Percentiles rank a stretch among this genome's conserved stretches.
Conservation (phyloP, 495 filamentous ascomycete species). For the Thermochaetoides thermophila region DNA sequence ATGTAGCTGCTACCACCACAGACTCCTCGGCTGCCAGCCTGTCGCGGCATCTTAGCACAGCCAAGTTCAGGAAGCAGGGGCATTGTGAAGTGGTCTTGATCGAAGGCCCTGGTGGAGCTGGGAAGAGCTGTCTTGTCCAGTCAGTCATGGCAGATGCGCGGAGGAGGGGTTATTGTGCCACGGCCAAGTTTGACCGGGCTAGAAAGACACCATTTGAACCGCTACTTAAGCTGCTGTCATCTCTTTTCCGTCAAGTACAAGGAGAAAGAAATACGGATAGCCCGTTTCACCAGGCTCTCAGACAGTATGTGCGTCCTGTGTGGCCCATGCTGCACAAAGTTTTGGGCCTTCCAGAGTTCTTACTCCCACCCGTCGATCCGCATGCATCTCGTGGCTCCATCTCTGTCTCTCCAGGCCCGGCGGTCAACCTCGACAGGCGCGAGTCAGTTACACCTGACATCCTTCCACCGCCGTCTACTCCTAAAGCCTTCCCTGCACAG, state of each 20-base stretch:
- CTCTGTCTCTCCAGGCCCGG: too few relatives aligned
- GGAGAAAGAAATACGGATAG: conserved; percentile 77
- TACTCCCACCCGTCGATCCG: conserved; percentile 31
- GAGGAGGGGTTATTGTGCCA: conserved; percentile 63
- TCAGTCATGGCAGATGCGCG: conserved; percentile 60
- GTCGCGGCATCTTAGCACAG: conserved; percentile 29
- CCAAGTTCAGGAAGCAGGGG: conserved; percentile 50
- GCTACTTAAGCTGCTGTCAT: conserved; percentile 62
- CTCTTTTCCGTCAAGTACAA: conserved; percentile 79
- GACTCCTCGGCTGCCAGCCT: conserved; percentile 23
- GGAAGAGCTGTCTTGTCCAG: conserved; percentile 73
- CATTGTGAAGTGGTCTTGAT: conserved; percentile 69
- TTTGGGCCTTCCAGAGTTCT: conserved; percentile 65
- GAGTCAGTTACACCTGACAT: too few relatives aligned
- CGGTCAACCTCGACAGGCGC: conserved; percentile 19
- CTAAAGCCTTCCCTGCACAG: too few relatives aligned
- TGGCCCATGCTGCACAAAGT: conserved; percentile 68
- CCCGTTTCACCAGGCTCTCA: conserved; percentile 61
- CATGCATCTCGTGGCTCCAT: conserved; percentile 10
- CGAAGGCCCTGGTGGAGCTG: conserved; percentile 59
- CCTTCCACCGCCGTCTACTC: too few relatives aligned
- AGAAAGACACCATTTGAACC: conserved; percentile 72
- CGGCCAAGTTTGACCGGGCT: conserved; percentile 73
- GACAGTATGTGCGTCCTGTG: conserved; percentile 55
- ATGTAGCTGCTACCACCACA: conserved; percentile 9